phyloP scores from a whole-genome alignment of 768 basidiomycete genomes.

The Mycena sanguinolenta region DNA sequence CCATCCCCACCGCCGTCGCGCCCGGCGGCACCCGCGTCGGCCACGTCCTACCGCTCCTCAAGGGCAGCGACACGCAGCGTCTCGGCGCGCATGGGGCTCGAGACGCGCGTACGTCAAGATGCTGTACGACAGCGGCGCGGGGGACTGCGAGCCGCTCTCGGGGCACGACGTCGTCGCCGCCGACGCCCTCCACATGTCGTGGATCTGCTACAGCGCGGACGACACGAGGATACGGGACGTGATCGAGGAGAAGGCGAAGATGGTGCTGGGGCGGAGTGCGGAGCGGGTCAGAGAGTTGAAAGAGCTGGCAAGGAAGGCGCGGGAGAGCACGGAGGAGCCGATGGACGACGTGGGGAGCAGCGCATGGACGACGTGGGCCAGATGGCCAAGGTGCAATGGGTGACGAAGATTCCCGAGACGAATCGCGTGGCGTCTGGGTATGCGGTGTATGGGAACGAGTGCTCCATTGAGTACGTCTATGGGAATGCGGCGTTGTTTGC shows the following conservation, averaged over 20 bases:
- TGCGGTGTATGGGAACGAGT: slow-evolving; percentile 27
- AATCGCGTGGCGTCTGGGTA: no score
- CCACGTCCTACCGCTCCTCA: slow-evolving; percentile 1
- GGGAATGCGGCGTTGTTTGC: slow-evolving; percentile 24
- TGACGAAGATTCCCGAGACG: no score
- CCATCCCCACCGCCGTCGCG: slow-evolving; percentile 7
- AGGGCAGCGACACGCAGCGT: slow-evolving; percentile 18
- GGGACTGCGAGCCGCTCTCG: neutral
- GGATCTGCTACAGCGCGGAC: neutral
- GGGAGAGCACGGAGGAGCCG: neutral
- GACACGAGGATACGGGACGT: neutral
- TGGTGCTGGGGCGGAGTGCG: neutral
- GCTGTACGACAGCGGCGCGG: slow-evolving; percentile 4
- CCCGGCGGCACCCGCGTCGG: neutral
- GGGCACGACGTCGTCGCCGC: neutral
- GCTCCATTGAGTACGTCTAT: neutral
- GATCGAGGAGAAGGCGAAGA: neutral
- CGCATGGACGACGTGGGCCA: no score
- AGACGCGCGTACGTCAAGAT: neutral
- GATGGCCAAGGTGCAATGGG: no score
- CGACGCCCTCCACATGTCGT: slow-evolving; percentile 1
- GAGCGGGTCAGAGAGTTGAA: neutral
- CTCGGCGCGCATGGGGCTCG: neutral
- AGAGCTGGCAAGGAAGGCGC: neutral
- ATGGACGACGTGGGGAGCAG: no score